Percentiles rank a stretch among this genome's conserved stretches.
These are phyloP conservation scores for Sugiyamaella mastotermitis DNA, from an alignment of 805 yeast genomes.

Conservation along the genomic window DNA sequence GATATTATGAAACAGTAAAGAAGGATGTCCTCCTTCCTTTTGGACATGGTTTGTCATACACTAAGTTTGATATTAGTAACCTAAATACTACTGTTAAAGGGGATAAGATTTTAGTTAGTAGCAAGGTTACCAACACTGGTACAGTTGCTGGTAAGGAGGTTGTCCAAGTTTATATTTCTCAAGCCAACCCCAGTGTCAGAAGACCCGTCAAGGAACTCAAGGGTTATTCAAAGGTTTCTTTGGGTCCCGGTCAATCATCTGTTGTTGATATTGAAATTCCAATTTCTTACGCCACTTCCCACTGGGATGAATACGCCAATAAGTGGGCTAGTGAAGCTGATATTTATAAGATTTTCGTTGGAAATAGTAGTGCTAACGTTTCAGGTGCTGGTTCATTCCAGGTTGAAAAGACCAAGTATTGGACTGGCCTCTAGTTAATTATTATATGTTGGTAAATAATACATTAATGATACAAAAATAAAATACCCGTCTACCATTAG, in stretches of 20 bases:
- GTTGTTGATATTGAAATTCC: constrained; percentile 30
- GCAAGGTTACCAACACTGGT: constrained; percentile 51
- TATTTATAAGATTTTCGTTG: neutral
- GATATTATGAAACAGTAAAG: constrained; percentile 50
- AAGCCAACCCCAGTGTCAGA: constrained; percentile 29
- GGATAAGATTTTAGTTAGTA: constrained; percentile 15
- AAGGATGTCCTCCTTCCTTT: constrained; percentile 50
- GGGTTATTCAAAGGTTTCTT: constrained; percentile 45
- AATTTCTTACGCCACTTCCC: neutral
- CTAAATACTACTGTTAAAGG: constrained; percentile 31
- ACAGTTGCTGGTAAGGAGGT: constrained; percentile 44
- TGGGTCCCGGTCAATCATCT: constrained; percentile 40
- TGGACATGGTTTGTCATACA: constrained; percentile 59
- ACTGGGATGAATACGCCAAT: constrained; percentile 12
- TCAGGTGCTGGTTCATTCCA: constrained; percentile 15
- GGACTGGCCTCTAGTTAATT: constrained; percentile 27
- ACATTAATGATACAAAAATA: too few relatives aligned
- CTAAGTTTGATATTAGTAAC: constrained; percentile 40
- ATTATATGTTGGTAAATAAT: neutral
- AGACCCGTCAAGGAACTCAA: constrained; percentile 57
- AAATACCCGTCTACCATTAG: too few relatives aligned
- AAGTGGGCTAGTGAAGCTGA: constrained; percentile 4
- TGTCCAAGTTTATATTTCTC: constrained; percentile 46
- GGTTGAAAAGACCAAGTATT: constrained; percentile 18
- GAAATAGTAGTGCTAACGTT: constrained; percentile 5